These are phyloP conservation scores for Cladosporium sp. DNA, from an alignment of 2,329 filamentous ascomycete genomes.

Conservation along the genomic window DNA sequence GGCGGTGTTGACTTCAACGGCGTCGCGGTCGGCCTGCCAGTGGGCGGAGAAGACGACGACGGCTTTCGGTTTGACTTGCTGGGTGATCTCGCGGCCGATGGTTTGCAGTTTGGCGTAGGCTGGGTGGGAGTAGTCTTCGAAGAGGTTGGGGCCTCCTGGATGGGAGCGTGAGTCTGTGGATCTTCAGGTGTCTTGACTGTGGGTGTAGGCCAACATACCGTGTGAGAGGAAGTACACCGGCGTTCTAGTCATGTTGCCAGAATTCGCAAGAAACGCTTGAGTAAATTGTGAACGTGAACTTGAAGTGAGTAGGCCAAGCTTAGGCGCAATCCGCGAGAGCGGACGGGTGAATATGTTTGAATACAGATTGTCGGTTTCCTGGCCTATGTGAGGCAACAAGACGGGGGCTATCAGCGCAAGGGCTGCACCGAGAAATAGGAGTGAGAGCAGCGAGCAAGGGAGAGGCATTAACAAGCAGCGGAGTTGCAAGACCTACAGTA, in stretches of 20 bases:
- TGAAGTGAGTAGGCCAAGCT: neutral
- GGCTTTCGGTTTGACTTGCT: constrained; percentile 62
- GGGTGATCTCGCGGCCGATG: constrained; percentile 65
- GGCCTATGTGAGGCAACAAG: neutral
- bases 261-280: neutral
- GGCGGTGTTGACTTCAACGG: constrained; percentile 60
- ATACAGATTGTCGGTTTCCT: neutral
- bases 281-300: neutral
- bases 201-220: constrained; percentile 15
- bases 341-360: neutral
- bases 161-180: constrained; percentile 10
- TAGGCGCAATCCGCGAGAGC: neutral
- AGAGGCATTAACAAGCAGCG: neutral
- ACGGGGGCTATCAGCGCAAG: neutral
- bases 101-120: constrained; percentile 58
- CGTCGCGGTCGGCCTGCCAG: constrained; percentile 57
- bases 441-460: neutral
- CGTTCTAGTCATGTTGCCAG: constrained; percentile 28
- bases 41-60: constrained; percentile 73
- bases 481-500: too few species aligned
- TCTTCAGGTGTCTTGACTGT: neutral
- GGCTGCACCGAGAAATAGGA: neutral
- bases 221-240: constrained; percentile 49
- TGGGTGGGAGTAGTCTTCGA: constrained; percentile 63
- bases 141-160: constrained; percentile 54